Base-by-base conservation (phyloP, 345 rosid species). In the Eucalyptus cloeziana region DNA sequence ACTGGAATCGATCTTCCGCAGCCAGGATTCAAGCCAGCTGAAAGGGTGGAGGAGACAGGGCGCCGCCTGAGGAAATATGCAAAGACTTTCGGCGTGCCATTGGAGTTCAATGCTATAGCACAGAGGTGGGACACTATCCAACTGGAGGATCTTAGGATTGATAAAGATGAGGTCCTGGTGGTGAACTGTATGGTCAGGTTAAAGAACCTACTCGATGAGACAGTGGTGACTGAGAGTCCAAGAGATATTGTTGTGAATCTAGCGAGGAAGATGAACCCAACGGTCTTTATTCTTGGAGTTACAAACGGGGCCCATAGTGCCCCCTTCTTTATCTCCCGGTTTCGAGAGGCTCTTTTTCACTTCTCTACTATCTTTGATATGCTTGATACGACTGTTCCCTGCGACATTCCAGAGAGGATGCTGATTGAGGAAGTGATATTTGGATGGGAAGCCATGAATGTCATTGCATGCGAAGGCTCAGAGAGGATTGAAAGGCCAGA, bases 1-100 rank as follows among this genome's bases (percentile, higher is more conserved):
- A 95, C 95, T 13, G 97, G 97, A 86, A 92, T 94, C 16, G 97
- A 95, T 87, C 89, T 93, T 56, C 96, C 94, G 22, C 96, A 92
- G 86, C 97, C 95, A 30, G 97, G 95, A 86, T 95, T 95, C 76
- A 92, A 92, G 52, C 97, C 97, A 79, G 87, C 94, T 64, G 90
- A 94, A 88, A 90, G 96, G 90, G 94, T 93, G 8, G 95, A 95
- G 89, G 97, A 94, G 91, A 91, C 97, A 2, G 94, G 95, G 21
- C 86, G 69, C 25, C 93, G 95, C 37, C 87, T 94, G 49, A 90
- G 89, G 56, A 91, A 90, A 25, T 95, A 93, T 83, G 95, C 96
- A 1, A 90, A 92, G 87, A 89, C 92, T 50, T 95, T 94, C 87
- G 88, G 88, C 13, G 95, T 95, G 86, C 94, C 94, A 9, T 95